A percentile compares a stretch with the other conserved stretches of the same genome.
phyloP scores from a whole-genome alignment of 495 filamentous ascomycete genomes.

The Echria macrotheca region DNA sequence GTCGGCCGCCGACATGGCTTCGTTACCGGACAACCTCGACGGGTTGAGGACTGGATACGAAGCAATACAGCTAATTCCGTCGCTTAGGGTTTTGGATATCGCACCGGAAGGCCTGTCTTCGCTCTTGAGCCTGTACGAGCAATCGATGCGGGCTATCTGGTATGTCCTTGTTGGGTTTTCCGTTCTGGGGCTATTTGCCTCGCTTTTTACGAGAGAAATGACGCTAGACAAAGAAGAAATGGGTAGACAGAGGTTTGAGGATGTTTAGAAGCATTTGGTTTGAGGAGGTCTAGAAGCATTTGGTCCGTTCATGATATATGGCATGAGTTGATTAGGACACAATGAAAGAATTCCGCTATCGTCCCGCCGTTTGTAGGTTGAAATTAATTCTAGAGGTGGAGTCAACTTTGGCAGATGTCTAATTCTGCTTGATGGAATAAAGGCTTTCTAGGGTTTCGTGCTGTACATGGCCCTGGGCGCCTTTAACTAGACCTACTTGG shows the following conservation, averaged over 20 bases:
- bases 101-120: neutral
- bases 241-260: conserved; percentile 1
- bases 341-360: too few relatives aligned
- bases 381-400: too few relatives aligned
- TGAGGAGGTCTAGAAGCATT: too few relatives aligned
- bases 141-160: neutral
- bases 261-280: too few relatives aligned
- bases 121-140: neutral
- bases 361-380: too few relatives aligned
- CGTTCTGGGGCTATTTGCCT: neutral
- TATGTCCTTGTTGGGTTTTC: neutral
- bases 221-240: neutral
- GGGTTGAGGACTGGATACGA: neutral
- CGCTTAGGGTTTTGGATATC: neutral
- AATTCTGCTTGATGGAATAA: too few relatives aligned
- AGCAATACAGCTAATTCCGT: neutral
- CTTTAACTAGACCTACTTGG: too few relatives aligned
- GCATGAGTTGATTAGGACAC: too few relatives aligned
- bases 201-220: neutral
- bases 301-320: too few relatives aligned
- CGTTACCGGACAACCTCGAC: neutral
- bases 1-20: neutral
- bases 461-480: too few relatives aligned
- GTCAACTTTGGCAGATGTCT: too few relatives aligned
- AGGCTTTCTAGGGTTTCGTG: too few relatives aligned